phyloP scores from a whole-genome alignment of 2,329 filamentous ascomycete genomes.

The Fusarium coffeatum region DNA sequence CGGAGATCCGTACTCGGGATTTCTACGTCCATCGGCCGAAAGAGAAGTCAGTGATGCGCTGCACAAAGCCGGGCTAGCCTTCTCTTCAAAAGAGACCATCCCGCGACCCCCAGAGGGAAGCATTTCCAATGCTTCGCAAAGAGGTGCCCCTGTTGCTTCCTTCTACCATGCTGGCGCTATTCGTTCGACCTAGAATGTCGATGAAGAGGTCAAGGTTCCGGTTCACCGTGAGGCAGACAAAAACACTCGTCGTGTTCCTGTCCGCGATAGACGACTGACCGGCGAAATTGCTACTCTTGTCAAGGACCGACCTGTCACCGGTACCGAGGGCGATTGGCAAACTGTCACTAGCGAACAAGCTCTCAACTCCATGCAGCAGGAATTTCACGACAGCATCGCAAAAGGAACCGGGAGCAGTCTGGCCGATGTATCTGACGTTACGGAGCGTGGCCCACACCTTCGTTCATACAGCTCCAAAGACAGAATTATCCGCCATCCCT shows the following conservation, averaged over 20 bases:
- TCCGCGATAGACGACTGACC: constrained; percentile 20
- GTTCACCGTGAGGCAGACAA: constrained; percentile 40
- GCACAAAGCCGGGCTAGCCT: constrained; percentile 45
- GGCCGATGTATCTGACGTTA: constrained; percentile 57
- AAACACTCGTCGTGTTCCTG: background rate
- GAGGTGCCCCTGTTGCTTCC: constrained; percentile 32
- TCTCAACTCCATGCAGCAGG: constrained; percentile 35
- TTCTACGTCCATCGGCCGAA: constrained; percentile 55
- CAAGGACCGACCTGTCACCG: constrained; percentile 29
- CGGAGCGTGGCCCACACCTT: constrained; percentile 30
- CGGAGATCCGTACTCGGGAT: constrained; percentile 52
- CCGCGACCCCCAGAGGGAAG: constrained; percentile 9
- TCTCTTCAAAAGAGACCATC: constrained; percentile 23
- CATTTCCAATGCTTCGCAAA: constrained; percentile 7
- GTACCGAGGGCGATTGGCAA: constrained; percentile 51
- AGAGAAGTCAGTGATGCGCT: constrained; percentile 58
- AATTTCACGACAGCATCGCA: constrained; percentile 41
- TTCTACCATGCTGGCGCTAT: constrained; percentile 55
- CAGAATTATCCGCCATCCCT: constrained; percentile 47
- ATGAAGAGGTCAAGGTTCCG: constrained; percentile 54
- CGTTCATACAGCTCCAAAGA: constrained; percentile 43
- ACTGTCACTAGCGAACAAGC: constrained; percentile 51
- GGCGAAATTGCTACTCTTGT: constrained; percentile 37
- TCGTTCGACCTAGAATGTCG: constrained; percentile 56
- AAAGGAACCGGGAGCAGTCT: constrained; percentile 57